phyloP scores from a whole-genome alignment of 441 rosid species.

The Gossypium schwendimanii region DNA sequence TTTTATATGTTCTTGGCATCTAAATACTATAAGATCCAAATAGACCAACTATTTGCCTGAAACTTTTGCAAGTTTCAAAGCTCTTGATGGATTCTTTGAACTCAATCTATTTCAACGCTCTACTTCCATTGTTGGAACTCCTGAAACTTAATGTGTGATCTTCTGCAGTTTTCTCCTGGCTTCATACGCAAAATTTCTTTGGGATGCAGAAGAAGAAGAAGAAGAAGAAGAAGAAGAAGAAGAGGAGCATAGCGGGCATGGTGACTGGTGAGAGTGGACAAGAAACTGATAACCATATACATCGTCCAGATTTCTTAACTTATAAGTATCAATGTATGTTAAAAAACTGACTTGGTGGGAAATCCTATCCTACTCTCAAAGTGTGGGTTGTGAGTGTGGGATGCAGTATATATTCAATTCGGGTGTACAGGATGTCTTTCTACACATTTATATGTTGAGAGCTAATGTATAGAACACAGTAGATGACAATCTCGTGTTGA shows the following conservation, averaged over 20 bases:
- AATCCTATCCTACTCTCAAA: neutral
- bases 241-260: neutral
- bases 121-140: neutral
- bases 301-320: slow-evolving; percentile 17
- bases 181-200: slow-evolving; percentile 59
- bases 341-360: slow-evolving; percentile 4
- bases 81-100: neutral
- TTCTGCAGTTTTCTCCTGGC: slow-evolving; percentile 50
- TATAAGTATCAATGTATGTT: neutral
- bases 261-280: neutral
- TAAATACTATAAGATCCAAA: neutral
- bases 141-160: neutral
- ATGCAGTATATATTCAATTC: too few species aligned
- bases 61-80: too few species aligned
- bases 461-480: neutral
- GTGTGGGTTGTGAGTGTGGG: too few species aligned
- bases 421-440: too few species aligned
- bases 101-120: neutral
- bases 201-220: slow-evolving; percentile 54
- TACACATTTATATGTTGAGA: too few species aligned
- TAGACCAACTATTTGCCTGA: too few species aligned
- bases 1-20: neutral
- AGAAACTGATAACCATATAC: neutral
- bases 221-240: slow-evolving; percentile 10
- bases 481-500: neutral